Base-by-base conservation (phyloP, 1,139 yeast species). In the Yamadazyma friedrichii region DNA sequence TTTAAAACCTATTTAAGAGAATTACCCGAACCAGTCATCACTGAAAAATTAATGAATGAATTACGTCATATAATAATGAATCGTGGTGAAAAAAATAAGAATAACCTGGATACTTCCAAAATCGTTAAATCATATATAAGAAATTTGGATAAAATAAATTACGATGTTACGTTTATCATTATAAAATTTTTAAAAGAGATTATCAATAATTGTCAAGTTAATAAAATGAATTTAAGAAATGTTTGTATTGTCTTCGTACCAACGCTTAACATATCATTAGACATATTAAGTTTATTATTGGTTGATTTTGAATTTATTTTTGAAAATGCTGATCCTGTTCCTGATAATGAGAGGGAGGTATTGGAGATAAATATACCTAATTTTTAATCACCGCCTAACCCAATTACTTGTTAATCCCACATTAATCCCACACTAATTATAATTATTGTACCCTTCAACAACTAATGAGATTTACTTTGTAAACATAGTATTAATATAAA, bases 211-310 rank as follows among this genome's bases (percentile, higher is more conserved):
- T 74, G 74, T 47, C 77, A 78, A 24, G 63, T 70, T 46, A 93
- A 93, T 65, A 82, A 89, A 61, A 93, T 93, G 98, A 86, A 84
- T 47, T 61, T 83, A 47, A 69, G 84, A 45, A 88, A 88, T 56
- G 65, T 88, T 39, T 83, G 93, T 54, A 88, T 88, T 57, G 95
- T 88, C 15, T 86, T 88, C 61, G 87, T 91, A 4, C 95, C 95
- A 3, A 87, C 96, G 1, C 68, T 88, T 48, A 84, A 84, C 50
- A 70, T 88, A 32, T 81, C 95, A 0, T 70, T 82, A 15, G 83
- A 80, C 40, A 76, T 86, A 5, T 68, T 88, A 46, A 74, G 76
- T 36, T 72, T 80, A 13, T 76, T 85, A 43, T 70, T 88, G 52
- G 76, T 76, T 36, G 88, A 87, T 56, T 84, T 78, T 56, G 74